A percentile compares a stretch with the other conserved stretches of the same genome.
These are phyloP conservation scores for Phytophthora podocarpi DNA, from an alignment of 352 stramenopile species.

Conservation along the genomic window DNA sequence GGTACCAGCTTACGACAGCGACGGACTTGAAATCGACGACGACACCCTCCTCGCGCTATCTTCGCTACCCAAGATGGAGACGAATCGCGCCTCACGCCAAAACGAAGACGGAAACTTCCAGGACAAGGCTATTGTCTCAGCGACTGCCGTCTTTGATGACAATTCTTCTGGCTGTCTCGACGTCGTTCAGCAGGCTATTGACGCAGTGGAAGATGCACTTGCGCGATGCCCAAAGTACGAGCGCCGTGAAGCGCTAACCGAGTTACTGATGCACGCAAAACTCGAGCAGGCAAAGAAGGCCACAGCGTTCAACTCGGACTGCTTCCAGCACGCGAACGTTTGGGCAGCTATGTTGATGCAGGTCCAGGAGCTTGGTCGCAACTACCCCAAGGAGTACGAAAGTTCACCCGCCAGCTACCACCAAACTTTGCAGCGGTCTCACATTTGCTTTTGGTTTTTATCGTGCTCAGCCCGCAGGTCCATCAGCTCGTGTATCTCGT, in stretches of 20 bases:
- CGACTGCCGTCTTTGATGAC: constrained; percentile 6
- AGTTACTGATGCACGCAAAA: constrained; percentile 35
- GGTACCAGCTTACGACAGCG: constrained; percentile 18
- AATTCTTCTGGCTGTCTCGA: constrained; percentile 20
- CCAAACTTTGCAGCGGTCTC: neutral
- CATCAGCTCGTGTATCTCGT: constrained; percentile 47
- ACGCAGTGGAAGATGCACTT: constrained; percentile 30
- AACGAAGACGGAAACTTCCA: constrained; percentile 10
- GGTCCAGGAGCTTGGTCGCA: constrained; percentile 33
- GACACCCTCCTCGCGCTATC: constrained; percentile 36
- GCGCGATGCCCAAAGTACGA: constrained; percentile 27
- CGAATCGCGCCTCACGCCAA: constrained; percentile 5
- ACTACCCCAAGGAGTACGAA: constrained; percentile 42
- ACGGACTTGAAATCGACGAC: constrained; percentile 36
- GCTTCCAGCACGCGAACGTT: constrained; percentile 18
- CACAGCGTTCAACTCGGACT: constrained; percentile 12
- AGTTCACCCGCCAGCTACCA: neutral
- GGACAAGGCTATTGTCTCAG: constrained; percentile 7
- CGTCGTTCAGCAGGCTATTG: constrained; percentile 32
- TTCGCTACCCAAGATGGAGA: constrained; percentile 35
- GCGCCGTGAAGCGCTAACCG: constrained; percentile 30
- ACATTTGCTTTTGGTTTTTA: constrained; percentile 11
- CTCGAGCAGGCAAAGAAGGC: constrained; percentile 30
- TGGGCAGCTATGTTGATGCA: constrained; percentile 36
- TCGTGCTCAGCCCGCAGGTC: constrained; percentile 36